Conservation (phyloP, 495 filamentous ascomycete species). For the Articulospora tetracladia region DNA sequence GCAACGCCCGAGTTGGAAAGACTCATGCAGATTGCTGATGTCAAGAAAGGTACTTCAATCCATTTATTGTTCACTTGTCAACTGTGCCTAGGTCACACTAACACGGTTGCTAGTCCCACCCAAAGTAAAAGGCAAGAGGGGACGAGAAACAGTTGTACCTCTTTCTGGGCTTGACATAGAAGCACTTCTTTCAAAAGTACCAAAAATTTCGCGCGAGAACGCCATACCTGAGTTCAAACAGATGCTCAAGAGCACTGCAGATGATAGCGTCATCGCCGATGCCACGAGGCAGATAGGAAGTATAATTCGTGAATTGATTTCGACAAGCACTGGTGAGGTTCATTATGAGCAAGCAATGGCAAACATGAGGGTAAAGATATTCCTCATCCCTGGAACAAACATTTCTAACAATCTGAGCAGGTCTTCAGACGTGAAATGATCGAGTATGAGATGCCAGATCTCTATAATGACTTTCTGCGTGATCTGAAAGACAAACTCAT, state of each 20-base stretch:
- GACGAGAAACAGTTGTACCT: conserved; percentile 67
- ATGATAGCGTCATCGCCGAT: conserved; percentile 57
- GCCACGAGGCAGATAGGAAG: conserved; percentile 69
- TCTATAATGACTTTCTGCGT: conserved; percentile 74
- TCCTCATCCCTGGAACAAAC: neutral
- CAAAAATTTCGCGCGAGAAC: conserved; percentile 65
- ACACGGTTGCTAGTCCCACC: conserved; percentile 60
- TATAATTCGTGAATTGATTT: conserved; percentile 70
- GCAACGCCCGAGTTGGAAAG: conserved; percentile 38
- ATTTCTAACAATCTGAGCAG: neutral
- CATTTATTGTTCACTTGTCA: neutral
- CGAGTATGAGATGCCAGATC: conserved; percentile 66
- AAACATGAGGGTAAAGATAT: conserved; percentile 39
- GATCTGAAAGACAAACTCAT: conserved; percentile 70
- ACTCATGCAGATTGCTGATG: conserved; percentile 65
- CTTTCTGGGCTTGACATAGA: conserved; percentile 90
- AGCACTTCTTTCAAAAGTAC: conserved; percentile 59
- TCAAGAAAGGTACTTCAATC: conserved; percentile 71
- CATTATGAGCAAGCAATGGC: conserved; percentile 75
- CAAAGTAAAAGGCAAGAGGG: conserved; percentile 71
- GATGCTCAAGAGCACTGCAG: conserved; percentile 56
- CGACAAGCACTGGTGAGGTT: conserved; percentile 66
- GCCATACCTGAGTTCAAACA: conserved; percentile 93
- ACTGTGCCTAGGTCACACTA: neutral
- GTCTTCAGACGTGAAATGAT: conserved; percentile 76